Evolutionary conservation across 371 early-diverging fungal genomes (phyloP).

Genomic region (Capillidium rhysosporum): DNA sequence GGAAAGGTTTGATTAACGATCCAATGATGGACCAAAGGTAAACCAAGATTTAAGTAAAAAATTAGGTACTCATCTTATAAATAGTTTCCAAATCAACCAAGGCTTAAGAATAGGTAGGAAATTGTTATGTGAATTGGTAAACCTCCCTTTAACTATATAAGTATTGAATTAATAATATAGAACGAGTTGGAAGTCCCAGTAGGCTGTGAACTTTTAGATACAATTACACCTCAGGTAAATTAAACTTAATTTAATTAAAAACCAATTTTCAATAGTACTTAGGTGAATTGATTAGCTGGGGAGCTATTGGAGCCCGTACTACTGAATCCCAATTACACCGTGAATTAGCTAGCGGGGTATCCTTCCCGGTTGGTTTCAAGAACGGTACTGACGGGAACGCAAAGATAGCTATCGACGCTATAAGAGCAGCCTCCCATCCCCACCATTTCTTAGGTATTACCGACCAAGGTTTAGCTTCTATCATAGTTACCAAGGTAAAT

Average conservation of each 20-base stretch:
- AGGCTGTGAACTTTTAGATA: constrained; percentile 80
- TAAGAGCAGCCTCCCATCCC: constrained; percentile 58
- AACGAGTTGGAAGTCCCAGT: constrained; percentile 70
- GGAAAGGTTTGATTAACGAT: constrained; percentile 89
- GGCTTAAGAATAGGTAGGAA: constrained; percentile 69
- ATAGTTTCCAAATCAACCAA: constrained; percentile 70
- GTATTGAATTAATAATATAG: constrained; percentile 8
- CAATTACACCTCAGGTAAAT: constrained; percentile 63
- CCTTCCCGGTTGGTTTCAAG: constrained; percentile 91
- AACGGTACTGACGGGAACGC: constrained; percentile 85
- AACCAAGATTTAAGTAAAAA: background rate
- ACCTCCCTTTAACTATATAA: background rate
- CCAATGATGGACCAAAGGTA: constrained; percentile 60
- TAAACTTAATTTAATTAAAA: background rate
- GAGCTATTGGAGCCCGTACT: constrained; percentile 84
- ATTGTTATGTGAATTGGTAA: constrained; percentile 38
- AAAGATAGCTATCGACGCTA: constrained; percentile 74
- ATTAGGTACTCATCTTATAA: background rate
- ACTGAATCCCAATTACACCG: constrained; percentile 86
- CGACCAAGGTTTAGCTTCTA: constrained; percentile 78
- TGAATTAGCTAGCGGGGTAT: constrained; percentile 81
- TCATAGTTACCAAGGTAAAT: constrained; percentile 73
- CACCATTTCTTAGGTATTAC: constrained; percentile 89
- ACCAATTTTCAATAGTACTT: constrained; percentile 24
- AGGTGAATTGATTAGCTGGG: constrained; percentile 83